Conservation (phyloP, 2,329 filamentous ascomycete genomes). For the Fusarium dlaminii region DNA sequence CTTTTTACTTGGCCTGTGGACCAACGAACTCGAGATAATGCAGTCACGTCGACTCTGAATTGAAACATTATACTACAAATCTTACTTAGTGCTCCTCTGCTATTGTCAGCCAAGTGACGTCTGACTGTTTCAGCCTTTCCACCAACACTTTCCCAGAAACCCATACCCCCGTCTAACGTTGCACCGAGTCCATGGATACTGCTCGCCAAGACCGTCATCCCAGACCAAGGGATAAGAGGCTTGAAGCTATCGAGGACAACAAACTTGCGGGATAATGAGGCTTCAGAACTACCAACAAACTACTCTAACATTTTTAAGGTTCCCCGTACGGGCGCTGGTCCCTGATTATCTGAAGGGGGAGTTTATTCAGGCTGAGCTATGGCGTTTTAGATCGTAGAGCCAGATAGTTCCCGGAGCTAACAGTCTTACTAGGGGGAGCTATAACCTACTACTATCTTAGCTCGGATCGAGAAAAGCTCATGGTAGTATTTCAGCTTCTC, state of each 20-base stretch:
- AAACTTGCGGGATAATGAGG: not conserved
- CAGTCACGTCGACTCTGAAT: slow-evolving; percentile 28
- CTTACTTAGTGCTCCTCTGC: not conserved
- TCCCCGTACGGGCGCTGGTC: not conserved
- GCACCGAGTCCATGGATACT: slow-evolving; percentile 2
- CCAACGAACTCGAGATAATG: slow-evolving; percentile 22
- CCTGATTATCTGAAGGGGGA: not conserved
- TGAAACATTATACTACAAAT: not conserved
- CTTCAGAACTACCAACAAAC: not conserved
- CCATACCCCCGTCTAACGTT: not conserved
- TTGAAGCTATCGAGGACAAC: not conserved
- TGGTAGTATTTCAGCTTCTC: not conserved
- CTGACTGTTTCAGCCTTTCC: not conserved
- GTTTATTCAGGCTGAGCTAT: slow-evolving; percentile 6
- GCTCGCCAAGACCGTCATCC: not conserved
- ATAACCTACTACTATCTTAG: not conserved
- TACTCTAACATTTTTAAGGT: not conserved
- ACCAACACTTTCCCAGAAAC: not conserved
- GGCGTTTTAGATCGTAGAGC: not conserved
- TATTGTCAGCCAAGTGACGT: slow-evolving; percentile 1
- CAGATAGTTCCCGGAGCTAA: slow-evolving; percentile 2
- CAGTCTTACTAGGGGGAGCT: not conserved
- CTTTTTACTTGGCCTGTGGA: slow-evolving; percentile 1
- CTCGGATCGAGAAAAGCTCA: not conserved
- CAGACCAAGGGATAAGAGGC: not conserved